These are phyloP conservation scores for Candida labiduridarum DNA, from an alignment of 1,139 yeast species.

Conservation along the genomic window DNA sequence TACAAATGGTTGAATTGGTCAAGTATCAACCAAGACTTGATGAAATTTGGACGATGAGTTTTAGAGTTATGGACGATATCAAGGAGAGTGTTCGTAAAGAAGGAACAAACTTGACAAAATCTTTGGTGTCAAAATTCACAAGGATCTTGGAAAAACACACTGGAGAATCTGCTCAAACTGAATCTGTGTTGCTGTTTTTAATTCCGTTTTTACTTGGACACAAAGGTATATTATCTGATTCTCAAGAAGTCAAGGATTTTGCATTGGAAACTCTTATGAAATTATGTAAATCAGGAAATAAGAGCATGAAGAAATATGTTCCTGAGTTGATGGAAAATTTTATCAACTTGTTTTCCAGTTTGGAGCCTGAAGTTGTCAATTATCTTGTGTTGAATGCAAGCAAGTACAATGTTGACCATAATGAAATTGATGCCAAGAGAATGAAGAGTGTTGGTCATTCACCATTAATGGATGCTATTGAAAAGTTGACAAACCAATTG, in stretches of 20 bases:
- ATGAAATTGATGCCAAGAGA: constrained; percentile 78
- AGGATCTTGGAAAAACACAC: constrained; percentile 49
- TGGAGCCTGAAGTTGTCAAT: constrained; percentile 90
- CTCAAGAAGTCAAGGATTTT: constrained; percentile 80
- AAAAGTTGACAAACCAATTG: constrained; percentile 60
- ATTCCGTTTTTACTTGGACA: constrained; percentile 81
- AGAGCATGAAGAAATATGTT: constrained; percentile 65
- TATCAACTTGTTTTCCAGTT: constrained; percentile 72
- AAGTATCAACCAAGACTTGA: constrained; percentile 58
- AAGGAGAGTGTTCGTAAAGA: constrained; percentile 90
- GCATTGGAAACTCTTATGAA: constrained; percentile 74
- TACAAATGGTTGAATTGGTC: constrained; percentile 61
- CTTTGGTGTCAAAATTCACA: constrained; percentile 65
- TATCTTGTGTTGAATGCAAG: constrained; percentile 87
- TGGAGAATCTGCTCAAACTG: constrained; percentile 35
- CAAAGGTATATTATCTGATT: constrained; percentile 80
- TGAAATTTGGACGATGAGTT: constrained; percentile 84
- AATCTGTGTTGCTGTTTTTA: constrained; percentile 57
- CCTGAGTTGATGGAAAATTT: constrained; percentile 72
- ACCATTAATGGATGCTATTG: constrained; percentile 89
- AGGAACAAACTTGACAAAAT: constrained; percentile 69
- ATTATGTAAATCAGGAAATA: constrained; percentile 63
- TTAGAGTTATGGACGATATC: constrained; percentile 90
- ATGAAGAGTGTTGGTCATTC: constrained; percentile 74
- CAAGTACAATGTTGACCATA: constrained; percentile 73